phyloP scores from a whole-genome alignment of 805 yeast species.

The Metschnikowia drakensbergensis region DNA sequence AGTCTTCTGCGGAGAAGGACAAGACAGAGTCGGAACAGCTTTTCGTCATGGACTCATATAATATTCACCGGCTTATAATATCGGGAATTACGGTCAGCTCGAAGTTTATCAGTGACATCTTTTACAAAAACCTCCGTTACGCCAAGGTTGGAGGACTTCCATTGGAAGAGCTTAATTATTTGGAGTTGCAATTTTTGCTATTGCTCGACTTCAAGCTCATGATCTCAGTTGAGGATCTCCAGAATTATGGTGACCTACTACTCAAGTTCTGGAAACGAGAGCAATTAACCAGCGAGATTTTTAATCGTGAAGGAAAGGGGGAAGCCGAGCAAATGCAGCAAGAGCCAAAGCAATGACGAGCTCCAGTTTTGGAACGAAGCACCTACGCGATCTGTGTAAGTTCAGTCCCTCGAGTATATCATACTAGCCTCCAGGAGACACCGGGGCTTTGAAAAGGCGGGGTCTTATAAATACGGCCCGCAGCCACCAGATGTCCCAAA shows the following conservation, averaged over 20 bases:
- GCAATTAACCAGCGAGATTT: conserved; percentile 43
- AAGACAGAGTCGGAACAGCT: conserved; percentile 45
- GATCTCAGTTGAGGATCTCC: conserved; percentile 87
- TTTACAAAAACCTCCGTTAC: conserved; percentile 89
- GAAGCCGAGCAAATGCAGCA: conserved; percentile 1
- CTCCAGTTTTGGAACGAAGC: neutral
- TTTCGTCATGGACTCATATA: conserved; percentile 93
- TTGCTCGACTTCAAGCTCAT: conserved; percentile 81
- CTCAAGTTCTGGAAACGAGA: conserved; percentile 81
- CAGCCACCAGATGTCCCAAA: neutral
- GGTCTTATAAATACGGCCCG: neutral
- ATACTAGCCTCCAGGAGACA: neutral
- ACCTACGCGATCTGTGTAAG: neutral
- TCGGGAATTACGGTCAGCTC: conserved; percentile 95
- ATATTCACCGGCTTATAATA: conserved; percentile 88
- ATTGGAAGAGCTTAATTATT: conserved; percentile 83
- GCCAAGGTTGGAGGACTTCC: conserved; percentile 96
- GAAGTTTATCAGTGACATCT: conserved; percentile 90
- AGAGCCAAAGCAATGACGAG: neutral
- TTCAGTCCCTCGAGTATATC: neutral
- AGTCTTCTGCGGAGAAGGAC: conserved; percentile 24
- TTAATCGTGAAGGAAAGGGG: conserved; percentile 6
- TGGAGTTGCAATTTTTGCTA: conserved; percentile 84
- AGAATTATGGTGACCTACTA: conserved; percentile 82
- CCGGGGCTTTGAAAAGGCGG: neutral